Percentiles rank a stretch among this genome's conserved stretches.
Evolutionary conservation across 345 rosid genomes (phyloP).

Genomic region (Populus deltoides): DNA sequence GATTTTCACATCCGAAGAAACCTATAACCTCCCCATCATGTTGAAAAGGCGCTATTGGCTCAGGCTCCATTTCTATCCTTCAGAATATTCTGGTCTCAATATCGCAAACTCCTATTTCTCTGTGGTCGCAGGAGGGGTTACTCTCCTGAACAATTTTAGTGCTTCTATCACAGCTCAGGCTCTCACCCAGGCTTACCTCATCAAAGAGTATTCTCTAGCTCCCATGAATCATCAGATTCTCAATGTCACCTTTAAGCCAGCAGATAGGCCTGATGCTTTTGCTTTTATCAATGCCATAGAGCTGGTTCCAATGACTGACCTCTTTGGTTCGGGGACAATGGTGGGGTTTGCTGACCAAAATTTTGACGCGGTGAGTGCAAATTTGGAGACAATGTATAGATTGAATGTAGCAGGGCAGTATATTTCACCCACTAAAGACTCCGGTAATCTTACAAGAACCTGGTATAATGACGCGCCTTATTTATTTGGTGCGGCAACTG

Average conservation of each 20-base stretch:
- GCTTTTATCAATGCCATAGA: slow-evolving; percentile 80
- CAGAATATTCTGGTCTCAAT: slow-evolving; percentile 45
- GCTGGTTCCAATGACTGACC: slow-evolving; percentile 45
- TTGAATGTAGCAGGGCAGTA: slow-evolving; percentile 68
- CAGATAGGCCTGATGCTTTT: slow-evolving; percentile 39
- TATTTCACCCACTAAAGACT: slow-evolving; percentile 53
- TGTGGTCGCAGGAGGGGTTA: slow-evolving; percentile 43
- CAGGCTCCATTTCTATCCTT: slow-evolving; percentile 66
- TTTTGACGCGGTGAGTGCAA: slow-evolving; percentile 28
- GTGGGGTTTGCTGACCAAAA: slow-evolving; percentile 52
- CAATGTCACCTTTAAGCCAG: slow-evolving; percentile 51
- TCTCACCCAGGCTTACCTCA: slow-evolving; percentile 58
- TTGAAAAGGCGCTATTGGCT: slow-evolving; percentile 41
- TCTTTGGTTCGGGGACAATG: slow-evolving; percentile 48
- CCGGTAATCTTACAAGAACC: slow-evolving; percentile 50
- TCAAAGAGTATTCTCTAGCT: slow-evolving; percentile 61
- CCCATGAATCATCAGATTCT: slow-evolving; percentile 33
- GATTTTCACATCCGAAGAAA: slow-evolving; percentile 49
- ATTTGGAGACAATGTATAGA: slow-evolving; percentile 62
- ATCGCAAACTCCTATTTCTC: slow-evolving; percentile 57
- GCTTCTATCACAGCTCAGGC: slow-evolving; percentile 69
- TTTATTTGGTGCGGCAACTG: slow-evolving; percentile 46
- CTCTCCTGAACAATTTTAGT: slow-evolving; percentile 68
- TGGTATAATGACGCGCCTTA: slow-evolving; percentile 77
- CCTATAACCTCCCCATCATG: slow-evolving; percentile 48